Percentiles rank a stretch among this genome's conserved stretches.
These are phyloP conservation scores for Pseudonitzschia pungens DNA, from an alignment of 108 stramenopile genomes.

Conservation along the genomic window DNA sequence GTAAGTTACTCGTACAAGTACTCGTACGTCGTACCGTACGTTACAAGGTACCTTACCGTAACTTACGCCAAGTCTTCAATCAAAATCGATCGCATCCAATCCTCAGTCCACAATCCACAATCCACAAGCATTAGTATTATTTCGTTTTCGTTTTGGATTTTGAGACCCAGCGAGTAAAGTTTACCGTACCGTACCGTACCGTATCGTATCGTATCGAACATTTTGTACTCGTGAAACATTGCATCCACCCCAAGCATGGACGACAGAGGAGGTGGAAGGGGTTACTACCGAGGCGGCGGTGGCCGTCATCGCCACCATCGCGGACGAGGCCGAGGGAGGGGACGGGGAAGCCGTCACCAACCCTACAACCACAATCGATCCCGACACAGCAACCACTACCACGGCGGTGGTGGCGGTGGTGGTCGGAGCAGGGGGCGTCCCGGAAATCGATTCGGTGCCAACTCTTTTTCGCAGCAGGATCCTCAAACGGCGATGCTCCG, in stretches of 20 bases:
- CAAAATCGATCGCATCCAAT: no score
- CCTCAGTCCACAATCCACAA: no score
- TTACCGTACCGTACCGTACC: no score
- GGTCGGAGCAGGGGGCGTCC: slow-evolving; percentile 41
- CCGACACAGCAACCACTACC: slow-evolving; percentile 10
- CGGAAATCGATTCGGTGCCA: slow-evolving; percentile 58
- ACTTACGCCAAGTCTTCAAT: no score
- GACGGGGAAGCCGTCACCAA: slow-evolving; percentile 39
- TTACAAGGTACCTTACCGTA: no score
- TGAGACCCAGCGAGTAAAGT: no score
- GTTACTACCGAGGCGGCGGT: slow-evolving; percentile 18
- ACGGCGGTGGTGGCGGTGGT: slow-evolving; percentile 27
- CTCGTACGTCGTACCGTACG: no score
- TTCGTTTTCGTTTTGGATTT: no score
- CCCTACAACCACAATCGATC: slow-evolving; percentile 29
- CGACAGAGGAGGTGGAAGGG: slow-evolving; percentile 31
- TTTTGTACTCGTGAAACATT: no score
- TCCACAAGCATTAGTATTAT: no score
- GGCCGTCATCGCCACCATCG: slow-evolving; percentile 17
- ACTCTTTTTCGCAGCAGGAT: slow-evolving; percentile 38
- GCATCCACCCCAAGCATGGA: slow-evolving; percentile 13
- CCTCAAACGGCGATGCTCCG: slow-evolving; percentile 52
- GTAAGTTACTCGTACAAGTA: no score
- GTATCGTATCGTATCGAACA: no score
- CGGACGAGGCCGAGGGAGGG: slow-evolving; percentile 36